phyloP scores from a whole-genome alignment of 352 stramenopile genomes.

The Phytophthora litchii region DNA sequence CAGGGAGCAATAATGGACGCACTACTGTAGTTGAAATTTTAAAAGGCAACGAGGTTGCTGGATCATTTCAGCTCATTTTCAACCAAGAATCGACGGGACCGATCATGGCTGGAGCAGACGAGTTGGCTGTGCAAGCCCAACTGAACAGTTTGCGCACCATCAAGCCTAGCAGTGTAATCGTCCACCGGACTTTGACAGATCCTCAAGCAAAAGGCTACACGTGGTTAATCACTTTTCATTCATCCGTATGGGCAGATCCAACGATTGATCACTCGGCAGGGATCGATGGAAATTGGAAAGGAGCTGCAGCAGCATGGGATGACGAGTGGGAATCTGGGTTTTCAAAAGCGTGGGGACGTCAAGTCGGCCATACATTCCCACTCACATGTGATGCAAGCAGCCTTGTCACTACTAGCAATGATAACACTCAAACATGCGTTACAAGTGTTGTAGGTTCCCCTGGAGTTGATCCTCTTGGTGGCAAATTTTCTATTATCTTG shows the following conservation, averaged over 20 bases:
- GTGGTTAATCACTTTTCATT: conserved; percentile 94
- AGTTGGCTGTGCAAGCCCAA: conserved; percentile 82
- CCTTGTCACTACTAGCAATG: conserved; percentile 59
- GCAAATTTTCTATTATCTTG: conserved; percentile 91
- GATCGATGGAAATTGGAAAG: conserved; percentile 94
- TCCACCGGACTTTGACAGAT: conserved; percentile 29
- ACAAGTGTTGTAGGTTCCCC: conserved; percentile 18
- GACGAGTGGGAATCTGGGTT: conserved; percentile 94
- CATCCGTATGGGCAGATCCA: conserved; percentile 91
- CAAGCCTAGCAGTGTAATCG: conserved; percentile 88
- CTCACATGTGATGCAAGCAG: conserved; percentile 63
- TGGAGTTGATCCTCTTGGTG: conserved; percentile 87
- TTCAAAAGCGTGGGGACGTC: conserved; percentile 96
- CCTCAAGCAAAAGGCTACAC: conserved; percentile 86
- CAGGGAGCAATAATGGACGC: conserved; percentile 30
- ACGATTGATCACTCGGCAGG: conserved; percentile 82
- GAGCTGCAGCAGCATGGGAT: conserved; percentile 68
- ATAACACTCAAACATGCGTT: conserved; percentile 53
- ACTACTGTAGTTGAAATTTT: conserved; percentile 70
- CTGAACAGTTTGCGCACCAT: conserved; percentile 94
- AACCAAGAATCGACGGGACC: conserved; percentile 92
- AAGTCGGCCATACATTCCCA: conserved; percentile 90
- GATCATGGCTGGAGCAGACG: conserved; percentile 87
- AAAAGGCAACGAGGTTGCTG: conserved; percentile 89
- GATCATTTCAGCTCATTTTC: conserved; percentile 93